Percentiles rank a stretch among this genome's conserved stretches.
Evolutionary conservation across 805 yeast species (phyloP).

Genomic region (Lipomyces anomalus): DNA sequence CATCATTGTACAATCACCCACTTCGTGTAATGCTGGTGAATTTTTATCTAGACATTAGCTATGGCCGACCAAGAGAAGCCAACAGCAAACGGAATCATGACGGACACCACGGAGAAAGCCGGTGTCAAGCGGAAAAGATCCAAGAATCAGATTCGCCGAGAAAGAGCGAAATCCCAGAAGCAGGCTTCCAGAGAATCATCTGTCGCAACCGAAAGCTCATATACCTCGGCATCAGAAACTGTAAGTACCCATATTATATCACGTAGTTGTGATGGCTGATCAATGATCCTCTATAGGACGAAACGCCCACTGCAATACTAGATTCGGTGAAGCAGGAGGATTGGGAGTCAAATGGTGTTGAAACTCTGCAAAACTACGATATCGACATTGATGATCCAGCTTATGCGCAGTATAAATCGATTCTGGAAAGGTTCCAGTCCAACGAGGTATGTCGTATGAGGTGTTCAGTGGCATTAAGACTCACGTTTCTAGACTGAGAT

Average conservation of each 20-base stretch:
- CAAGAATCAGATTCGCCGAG: constrained; percentile 17
- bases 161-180: constrained; percentile 15
- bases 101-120: no score
- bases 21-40: no score
- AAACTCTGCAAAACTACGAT: not conserved
- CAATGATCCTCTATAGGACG: not conserved
- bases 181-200: constrained; percentile 12
- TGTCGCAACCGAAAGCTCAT: constrained; percentile 4
- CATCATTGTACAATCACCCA: no score
- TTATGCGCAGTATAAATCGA: constrained; percentile 34
- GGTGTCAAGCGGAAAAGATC: constrained; percentile 11
- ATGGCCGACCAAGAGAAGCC: no score
- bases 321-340: constrained; percentile 1
- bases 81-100: no score
- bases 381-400: constrained; percentile 29
- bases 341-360: constrained; percentile 4
- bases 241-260: constrained; percentile 3
- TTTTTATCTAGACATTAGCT: no score
- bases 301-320: not conserved
- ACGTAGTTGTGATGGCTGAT: not conserved
- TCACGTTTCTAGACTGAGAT: constrained; percentile 21
- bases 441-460: constrained; percentile 14
- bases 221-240: constrained; percentile 1
- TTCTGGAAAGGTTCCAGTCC: constrained; percentile 36
- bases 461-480: constrained; percentile 2